phyloP scores from a whole-genome alignment of 2,329 filamentous ascomycete genomes.

The Pseudogymnoascus sp. region DNA sequence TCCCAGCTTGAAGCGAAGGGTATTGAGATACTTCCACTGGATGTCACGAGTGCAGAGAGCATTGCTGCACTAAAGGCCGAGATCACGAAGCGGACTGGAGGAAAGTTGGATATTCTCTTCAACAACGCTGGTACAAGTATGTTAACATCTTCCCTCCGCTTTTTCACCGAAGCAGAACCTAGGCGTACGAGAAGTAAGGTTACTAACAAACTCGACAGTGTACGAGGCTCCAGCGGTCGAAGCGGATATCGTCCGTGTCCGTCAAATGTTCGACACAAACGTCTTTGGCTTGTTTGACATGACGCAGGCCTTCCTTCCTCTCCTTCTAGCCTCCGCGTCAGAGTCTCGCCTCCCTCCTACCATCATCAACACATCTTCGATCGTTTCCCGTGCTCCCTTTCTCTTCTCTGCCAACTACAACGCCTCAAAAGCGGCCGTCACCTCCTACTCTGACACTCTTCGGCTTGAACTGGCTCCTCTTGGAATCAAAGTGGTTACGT shows the following conservation, averaged over 20 bases:
- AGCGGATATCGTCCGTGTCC: slow-evolving; percentile 10
- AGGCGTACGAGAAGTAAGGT: not conserved
- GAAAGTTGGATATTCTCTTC: slow-evolving; percentile 5
- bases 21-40: slow-evolving; percentile 13
- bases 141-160: slow-evolving; percentile 8
- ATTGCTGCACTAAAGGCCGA: slow-evolving; percentile 6
- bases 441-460: slow-evolving; percentile 33
- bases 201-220: slow-evolving; percentile 12
- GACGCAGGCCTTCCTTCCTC: slow-evolving; percentile 33
- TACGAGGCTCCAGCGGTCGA: slow-evolving; percentile 13
- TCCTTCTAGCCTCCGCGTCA: slow-evolving; percentile 32
- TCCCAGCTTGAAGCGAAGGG: slow-evolving; percentile 12
- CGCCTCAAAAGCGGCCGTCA: slow-evolving; percentile 37
- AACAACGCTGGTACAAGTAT: slow-evolving; percentile 12
- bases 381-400: slow-evolving; percentile 26
- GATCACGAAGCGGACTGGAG: not conserved
- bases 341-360: slow-evolving; percentile 28
- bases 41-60: slow-evolving; percentile 7
- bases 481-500: slow-evolving; percentile 16
- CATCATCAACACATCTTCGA: slow-evolving; percentile 36
- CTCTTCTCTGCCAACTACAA: slow-evolving; percentile 37
- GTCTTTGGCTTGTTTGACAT: slow-evolving; percentile 34
- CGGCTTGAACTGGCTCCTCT: slow-evolving; percentile 33
- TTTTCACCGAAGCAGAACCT: not conserved
- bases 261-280: slow-evolving; percentile 32